These are phyloP conservation scores for Flaveria trinervia DNA, from an alignment of 129 eudicot species.

Conservation along the genomic window DNA sequence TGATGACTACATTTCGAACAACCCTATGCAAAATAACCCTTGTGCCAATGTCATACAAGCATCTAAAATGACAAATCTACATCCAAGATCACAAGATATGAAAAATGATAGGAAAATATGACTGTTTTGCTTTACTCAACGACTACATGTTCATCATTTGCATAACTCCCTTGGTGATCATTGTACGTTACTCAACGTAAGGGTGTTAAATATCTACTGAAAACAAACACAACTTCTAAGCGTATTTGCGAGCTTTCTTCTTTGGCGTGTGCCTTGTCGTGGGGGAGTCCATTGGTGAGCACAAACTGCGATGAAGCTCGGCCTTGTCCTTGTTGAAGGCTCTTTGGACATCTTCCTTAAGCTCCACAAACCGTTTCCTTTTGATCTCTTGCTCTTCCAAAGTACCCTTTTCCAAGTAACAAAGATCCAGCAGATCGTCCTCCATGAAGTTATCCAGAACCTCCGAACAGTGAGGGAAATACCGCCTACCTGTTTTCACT, in stretches of 20 bases:
- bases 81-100: too few species aligned
- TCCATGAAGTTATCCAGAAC: constrained; percentile 72
- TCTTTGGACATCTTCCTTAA: constrained; percentile 61
- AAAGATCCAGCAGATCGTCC: constrained; percentile 52
- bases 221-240: background rate
- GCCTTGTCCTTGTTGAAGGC: constrained; percentile 72
- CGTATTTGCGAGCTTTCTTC: constrained; percentile 35
- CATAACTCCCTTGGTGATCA: too few species aligned
- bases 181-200: background rate
- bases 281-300: constrained; percentile 49
- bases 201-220: background rate
- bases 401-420: constrained; percentile 46
- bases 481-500: constrained; percentile 77
- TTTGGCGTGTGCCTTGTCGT: constrained; percentile 30
- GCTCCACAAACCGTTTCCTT: constrained; percentile 54
- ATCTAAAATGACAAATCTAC: too few species aligned
- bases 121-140: too few species aligned
- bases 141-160: too few species aligned
- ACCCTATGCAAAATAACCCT: too few species aligned
- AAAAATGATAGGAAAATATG: too few species aligned
- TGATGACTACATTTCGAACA: too few species aligned
- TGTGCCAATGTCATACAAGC: too few species aligned
- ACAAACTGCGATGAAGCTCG: constrained; percentile 37
- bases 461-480: constrained; percentile 73
- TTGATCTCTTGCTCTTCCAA: constrained; percentile 55